Percentiles rank a stretch among this genome's conserved stretches.
phyloP scores from a whole-genome alignment of 768 basidiomycete species.

The Paxillus involutus region DNA sequence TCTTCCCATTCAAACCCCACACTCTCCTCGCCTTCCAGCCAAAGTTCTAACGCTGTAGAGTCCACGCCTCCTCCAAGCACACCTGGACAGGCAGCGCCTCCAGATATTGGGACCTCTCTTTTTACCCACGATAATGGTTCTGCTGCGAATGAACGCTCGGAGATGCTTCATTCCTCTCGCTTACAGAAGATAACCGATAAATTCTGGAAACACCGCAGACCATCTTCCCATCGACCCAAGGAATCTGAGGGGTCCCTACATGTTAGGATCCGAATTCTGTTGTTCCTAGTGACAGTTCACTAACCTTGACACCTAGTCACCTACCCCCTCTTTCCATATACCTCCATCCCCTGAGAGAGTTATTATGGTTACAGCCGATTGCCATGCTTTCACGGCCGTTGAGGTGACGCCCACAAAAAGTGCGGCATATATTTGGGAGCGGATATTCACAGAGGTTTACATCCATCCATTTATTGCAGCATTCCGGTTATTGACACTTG shows the following conservation, averaged over 20 bases:
- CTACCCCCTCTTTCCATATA: slow-evolving; percentile 29
- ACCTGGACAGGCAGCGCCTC: slow-evolving; percentile 49
- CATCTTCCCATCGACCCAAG: slow-evolving; percentile 29
- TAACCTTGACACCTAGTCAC: slow-evolving; percentile 23
- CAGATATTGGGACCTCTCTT: slow-evolving; percentile 37
- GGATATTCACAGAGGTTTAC: slow-evolving; percentile 74
- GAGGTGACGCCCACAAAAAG: slow-evolving; percentile 66
- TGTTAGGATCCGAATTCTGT: slow-evolving; percentile 9
- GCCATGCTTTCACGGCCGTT: slow-evolving; percentile 72
- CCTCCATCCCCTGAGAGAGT: slow-evolving; percentile 31
- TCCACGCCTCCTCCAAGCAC: slow-evolving; percentile 74
- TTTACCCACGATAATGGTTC: slow-evolving; percentile 40
- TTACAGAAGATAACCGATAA: slow-evolving; percentile 33
- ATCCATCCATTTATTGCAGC: slow-evolving; percentile 14
- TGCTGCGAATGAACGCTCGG: slow-evolving; percentile 27
- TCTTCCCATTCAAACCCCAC: slow-evolving; percentile 51
- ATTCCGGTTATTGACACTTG: slow-evolving; percentile 4
- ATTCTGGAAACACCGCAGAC: slow-evolving; percentile 25
- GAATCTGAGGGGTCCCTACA: slow-evolving; percentile 27
- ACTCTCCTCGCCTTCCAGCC: slow-evolving; percentile 69
- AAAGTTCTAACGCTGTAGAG: slow-evolving; percentile 60
- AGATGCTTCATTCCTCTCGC: slow-evolving; percentile 28
- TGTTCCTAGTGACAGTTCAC: slow-evolving; percentile 2
- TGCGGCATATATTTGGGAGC: slow-evolving; percentile 73
- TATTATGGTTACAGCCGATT: slow-evolving; percentile 74